phyloP scores from a whole-genome alignment of 176 grass and related monocot species.

The Eragrostis curvula region DNA sequence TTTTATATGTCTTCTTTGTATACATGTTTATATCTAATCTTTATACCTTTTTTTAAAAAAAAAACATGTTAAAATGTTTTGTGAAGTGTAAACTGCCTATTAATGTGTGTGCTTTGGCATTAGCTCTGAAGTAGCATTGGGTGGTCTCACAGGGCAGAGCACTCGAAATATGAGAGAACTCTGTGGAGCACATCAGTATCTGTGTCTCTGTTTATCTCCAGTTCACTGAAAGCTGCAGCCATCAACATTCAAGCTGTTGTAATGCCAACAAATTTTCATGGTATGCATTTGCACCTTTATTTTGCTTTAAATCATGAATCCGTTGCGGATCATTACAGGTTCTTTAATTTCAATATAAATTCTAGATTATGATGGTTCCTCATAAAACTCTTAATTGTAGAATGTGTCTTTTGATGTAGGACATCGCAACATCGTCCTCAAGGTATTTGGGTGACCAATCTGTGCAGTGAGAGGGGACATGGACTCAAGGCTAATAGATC shows the following conservation, averaged over 20 bases:
- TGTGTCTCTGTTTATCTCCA: neutral
- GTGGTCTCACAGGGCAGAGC: neutral
- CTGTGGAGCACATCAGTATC: neutral
- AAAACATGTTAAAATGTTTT: neutral
- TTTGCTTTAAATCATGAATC: neutral
- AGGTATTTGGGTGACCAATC: neutral
- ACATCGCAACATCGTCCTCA: neutral
- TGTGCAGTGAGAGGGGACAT: neutral
- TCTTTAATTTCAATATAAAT: neutral
- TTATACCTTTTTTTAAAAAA: neutral
- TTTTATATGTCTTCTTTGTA: conserved; percentile 26
- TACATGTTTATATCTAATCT: conserved; percentile 21
- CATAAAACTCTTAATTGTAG: neutral
- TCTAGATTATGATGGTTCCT: neutral
- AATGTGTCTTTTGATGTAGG: neutral
- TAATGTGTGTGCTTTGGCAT: conserved; percentile 1
- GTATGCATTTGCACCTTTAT: conserved; percentile 14
- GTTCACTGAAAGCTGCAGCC: neutral
- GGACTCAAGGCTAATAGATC: neutral
- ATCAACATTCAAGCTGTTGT: neutral
- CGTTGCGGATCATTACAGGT: neutral
- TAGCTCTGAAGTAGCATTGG: conserved; percentile 15
- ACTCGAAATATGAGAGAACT: neutral
- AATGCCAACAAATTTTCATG: neutral
- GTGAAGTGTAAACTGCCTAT: neutral